Evolutionary conservation across 306 rosid species (phyloP), one percentile per base, ranked within the genome.

Genomic region (Cyclanthera cordifolia): DNA sequence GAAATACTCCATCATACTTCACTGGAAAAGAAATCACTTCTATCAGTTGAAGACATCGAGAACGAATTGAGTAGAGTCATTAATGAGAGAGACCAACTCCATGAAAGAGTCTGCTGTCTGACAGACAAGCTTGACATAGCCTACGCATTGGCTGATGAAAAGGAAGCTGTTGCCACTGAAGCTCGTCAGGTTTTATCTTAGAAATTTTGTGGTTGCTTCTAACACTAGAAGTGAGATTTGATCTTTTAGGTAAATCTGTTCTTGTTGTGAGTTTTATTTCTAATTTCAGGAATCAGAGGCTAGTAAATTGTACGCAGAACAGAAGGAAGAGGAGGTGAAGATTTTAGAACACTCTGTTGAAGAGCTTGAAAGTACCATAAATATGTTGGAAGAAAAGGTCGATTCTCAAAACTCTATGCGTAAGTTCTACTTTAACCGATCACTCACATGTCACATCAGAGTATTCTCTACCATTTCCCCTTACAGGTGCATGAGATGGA

Each of bases 251-350:
- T 52, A 47, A 53, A 53, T 23, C 39, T 71, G 41, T 41, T 71
- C 39, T 43, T 53, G 0, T 53, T 52, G 34, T 55, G 51, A 28
- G 34, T 57, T 39, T 28, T 58, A 8, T 46, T 67, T 70, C 71
- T 75, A 28, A 69, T 70, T 78, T 30, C 71, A 93, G 98, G 96
- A 83, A 74, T 85, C 96, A 11, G 90, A 84, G 81, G 87, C 90
- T 54, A 80, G 93, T 75, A 93, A 93, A 81, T 68, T 83, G 72
- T 84, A 81, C 67, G 94, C 98, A 16, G 91, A 89, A 75, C 86
- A 93, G 71, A 93, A 89, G 87, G 95, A 89, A 79, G 96, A 89
- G 85, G 98, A 93, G 73, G 96, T 89, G 64, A 87, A 82, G 81
- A 89, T 93, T 77, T 83, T 93, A 79, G 98, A 93, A 76, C 82